Evolutionary conservation across 2,329 filamentous ascomycete genomes (phyloP).

Genomic region (Westerdykella aurantiaca): DNA sequence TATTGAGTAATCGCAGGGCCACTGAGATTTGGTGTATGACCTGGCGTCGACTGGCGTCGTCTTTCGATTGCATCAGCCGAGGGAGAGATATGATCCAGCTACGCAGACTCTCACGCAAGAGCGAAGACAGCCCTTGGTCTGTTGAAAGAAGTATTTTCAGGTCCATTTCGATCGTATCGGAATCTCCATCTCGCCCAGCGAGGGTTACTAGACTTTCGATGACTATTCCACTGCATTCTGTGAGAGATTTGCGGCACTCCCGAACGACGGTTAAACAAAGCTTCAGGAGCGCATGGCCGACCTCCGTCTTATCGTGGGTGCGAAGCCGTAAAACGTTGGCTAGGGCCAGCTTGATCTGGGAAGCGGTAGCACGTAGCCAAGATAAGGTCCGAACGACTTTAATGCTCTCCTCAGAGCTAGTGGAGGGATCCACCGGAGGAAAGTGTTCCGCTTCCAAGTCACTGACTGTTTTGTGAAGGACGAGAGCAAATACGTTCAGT

Average conservation of each 20-base stretch:
- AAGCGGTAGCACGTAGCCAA: conserved; percentile 76
- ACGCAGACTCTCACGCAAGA: conserved; percentile 66
- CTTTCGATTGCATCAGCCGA: conserved; percentile 73
- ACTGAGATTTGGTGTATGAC: conserved; percentile 72
- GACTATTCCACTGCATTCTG: conserved; percentile 63
- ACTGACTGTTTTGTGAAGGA: conserved; percentile 44
- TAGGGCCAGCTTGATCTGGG: conserved; percentile 78
- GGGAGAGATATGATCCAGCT: conserved; percentile 78
- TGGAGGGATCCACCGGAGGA: conserved; percentile 8
- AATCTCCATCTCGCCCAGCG: conserved; percentile 41
- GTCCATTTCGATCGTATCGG: conserved; percentile 38
- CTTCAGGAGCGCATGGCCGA: conserved; percentile 60
- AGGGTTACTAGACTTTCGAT: conserved; percentile 77
- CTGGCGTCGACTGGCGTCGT: conserved; percentile 69
- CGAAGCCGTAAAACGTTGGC: conserved; percentile 71
- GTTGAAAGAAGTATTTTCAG: conserved; percentile 59
- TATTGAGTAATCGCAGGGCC: conserved; percentile 60
- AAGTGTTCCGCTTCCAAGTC: conserved; percentile 38
- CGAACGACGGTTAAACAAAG: conserved; percentile 72
- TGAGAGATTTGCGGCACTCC: conserved; percentile 68
- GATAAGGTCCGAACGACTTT: conserved; percentile 42
- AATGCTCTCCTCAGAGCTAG: conserved; percentile 9
- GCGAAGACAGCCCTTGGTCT: conserved; percentile 57
- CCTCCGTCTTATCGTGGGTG: conserved; percentile 61
- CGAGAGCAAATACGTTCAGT: conserved; percentile 51